Evolutionary conservation across 2,329 filamentous ascomycete species (phyloP).

Genomic region (Pestalotiopsis sp.): DNA sequence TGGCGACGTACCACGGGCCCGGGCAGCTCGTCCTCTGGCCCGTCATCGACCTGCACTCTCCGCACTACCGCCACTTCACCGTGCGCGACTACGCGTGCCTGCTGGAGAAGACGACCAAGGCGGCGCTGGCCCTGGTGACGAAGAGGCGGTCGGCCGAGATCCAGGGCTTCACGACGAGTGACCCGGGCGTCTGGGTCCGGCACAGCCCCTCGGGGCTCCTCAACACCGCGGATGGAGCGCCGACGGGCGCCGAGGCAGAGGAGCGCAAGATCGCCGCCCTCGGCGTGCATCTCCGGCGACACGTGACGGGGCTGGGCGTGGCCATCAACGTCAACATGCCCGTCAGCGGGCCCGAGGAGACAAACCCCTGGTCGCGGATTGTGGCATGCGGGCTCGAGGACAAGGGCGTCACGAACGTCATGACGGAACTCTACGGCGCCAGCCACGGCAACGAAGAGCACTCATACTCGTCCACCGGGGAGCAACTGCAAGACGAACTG

Average conservation of each 20-base stretch:
- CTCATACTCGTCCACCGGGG: background rate
- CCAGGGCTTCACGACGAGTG: slow-evolving; percentile 63
- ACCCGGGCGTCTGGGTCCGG: slow-evolving; percentile 83
- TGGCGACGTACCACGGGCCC: slow-evolving; percentile 94
- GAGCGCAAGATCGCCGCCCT: slow-evolving; percentile 83
- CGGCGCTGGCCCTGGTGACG: slow-evolving; percentile 50
- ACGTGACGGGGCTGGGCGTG: slow-evolving; percentile 83
- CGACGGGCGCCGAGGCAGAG: slow-evolving; percentile 15
- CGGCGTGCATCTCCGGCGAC: slow-evolving; percentile 85
- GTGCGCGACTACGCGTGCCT: slow-evolving; percentile 78
- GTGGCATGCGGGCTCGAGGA: slow-evolving; percentile 88
- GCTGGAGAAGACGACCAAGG: slow-evolving; percentile 77
- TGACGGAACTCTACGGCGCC: slow-evolving; percentile 46
- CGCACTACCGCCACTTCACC: slow-evolving; percentile 58
- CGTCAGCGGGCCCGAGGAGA: slow-evolving; percentile 35
- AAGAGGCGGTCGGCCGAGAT: slow-evolving; percentile 48
- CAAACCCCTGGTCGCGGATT: slow-evolving; percentile 69
- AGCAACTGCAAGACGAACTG: background rate
- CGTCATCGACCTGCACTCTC: slow-evolving; percentile 75
- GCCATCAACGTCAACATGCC: slow-evolving; percentile 77
- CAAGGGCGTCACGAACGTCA: slow-evolving; percentile 76
- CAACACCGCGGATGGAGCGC: slow-evolving; percentile 20
- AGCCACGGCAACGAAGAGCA: background rate
- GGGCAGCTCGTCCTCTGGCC: slow-evolving; percentile 94
- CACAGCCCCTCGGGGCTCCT: slow-evolving; percentile 23